phyloP scores from a whole-genome alignment of 768 basidiomycete genomes.

The Epithele typhae region DNA sequence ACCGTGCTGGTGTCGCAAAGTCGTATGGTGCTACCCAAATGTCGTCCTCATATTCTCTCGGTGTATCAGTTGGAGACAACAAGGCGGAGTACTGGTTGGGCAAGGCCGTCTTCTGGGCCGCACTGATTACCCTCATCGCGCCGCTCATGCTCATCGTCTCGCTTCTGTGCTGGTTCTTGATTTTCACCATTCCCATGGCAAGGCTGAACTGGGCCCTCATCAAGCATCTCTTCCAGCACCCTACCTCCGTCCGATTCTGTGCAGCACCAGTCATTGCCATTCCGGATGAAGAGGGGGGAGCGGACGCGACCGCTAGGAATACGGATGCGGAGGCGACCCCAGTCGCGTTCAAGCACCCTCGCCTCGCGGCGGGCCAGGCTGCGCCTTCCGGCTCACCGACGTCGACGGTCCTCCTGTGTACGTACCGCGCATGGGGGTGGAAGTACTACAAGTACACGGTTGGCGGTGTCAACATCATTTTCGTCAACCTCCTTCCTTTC shows the following conservation, averaged over 20 bases:
- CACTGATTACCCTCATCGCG: constrained; percentile 72
- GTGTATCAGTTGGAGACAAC: constrained; percentile 16
- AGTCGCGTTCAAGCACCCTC: constrained; percentile 65
- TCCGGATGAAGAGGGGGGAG: constrained; percentile 40
- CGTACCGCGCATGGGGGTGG: constrained; percentile 83
- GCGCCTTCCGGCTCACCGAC: constrained; percentile 81
- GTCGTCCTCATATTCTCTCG: constrained; percentile 17
- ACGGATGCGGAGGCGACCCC: constrained; percentile 30
- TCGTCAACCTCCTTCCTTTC: constrained; percentile 89
- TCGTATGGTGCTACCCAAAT: constrained; percentile 64
- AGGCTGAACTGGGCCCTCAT: constrained; percentile 95
- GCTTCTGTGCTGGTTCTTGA: constrained; percentile 89
- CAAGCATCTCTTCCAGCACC: constrained; percentile 72
- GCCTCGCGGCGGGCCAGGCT: constrained; percentile 81
- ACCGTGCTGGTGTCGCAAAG: constrained; percentile 37
- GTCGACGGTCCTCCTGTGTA: constrained; percentile 91
- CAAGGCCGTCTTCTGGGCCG: constrained; percentile 76
- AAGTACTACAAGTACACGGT: constrained; percentile 99
- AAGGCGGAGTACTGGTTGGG: constrained; percentile 53
- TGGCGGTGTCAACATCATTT: constrained; percentile 97
- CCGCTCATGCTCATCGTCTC: constrained; percentile 88
- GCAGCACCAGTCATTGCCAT: constrained; percentile 71
- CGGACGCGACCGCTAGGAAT: constrained; percentile 7
- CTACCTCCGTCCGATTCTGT: constrained; percentile 88
- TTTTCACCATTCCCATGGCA: constrained; percentile 97